phyloP scores from a whole-genome alignment of 768 basidiomycete species.

The Xerocomellus intermedius region DNA sequence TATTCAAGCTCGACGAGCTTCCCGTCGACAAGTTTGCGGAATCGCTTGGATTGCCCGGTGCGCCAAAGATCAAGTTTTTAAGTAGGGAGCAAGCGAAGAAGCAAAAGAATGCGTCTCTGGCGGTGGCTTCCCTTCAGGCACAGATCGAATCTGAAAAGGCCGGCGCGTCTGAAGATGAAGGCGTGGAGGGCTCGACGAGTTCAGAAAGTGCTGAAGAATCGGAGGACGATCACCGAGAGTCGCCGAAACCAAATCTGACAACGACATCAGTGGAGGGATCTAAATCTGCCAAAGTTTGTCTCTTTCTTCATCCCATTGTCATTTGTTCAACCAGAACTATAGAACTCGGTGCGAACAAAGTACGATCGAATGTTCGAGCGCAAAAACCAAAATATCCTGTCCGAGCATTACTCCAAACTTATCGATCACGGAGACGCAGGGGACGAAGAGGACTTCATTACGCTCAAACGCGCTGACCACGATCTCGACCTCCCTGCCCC shows the following conservation, averaged over 20 bases:
- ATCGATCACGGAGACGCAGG: constrained; percentile 60
- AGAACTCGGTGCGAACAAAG: constrained; percentile 73
- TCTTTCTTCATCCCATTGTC: background rate
- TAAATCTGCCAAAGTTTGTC: constrained; percentile 43
- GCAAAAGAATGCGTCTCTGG: constrained; percentile 71
- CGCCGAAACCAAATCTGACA: background rate
- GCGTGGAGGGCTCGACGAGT: constrained; percentile 8
- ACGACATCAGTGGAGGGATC: constrained; percentile 4
- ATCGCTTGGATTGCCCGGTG: constrained; percentile 88
- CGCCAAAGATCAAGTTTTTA: constrained; percentile 92
- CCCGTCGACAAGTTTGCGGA: constrained; percentile 84
- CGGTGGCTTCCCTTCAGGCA: constrained; percentile 36
- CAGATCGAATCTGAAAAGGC: constrained; percentile 27
- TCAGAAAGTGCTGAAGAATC: constrained; percentile 29
- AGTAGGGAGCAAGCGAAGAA: constrained; percentile 63
- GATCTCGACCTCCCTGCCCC: constrained; percentile 59
- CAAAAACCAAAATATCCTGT: constrained; percentile 91
- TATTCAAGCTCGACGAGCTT: constrained; percentile 84
- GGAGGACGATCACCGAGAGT: constrained; percentile 14
- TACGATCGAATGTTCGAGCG: constrained; percentile 98
- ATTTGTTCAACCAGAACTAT: background rate
- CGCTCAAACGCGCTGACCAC: constrained; percentile 89
- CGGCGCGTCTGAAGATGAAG: constrained; percentile 21
- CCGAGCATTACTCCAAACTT: constrained; percentile 86
- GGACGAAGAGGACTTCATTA: constrained; percentile 76